Base-by-base conservation (phyloP, 306 rosid genomes). In the Mucuna pruriens region DNA sequence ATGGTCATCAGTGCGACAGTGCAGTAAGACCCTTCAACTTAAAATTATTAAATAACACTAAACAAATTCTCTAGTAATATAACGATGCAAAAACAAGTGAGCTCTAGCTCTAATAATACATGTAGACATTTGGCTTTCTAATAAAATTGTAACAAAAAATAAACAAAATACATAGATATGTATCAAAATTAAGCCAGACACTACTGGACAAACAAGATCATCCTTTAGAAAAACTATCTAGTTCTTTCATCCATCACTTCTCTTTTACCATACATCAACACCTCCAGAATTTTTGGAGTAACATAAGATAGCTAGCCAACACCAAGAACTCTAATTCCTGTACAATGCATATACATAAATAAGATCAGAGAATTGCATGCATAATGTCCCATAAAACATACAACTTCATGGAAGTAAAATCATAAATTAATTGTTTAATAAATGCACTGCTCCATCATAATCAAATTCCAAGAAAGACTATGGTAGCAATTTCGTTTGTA, bases 241-340 rank as follows among this genome's bases (percentile, higher is more conserved):
- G 19, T 25, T 39, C 64, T 63, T 54, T 20, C 77, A 76, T 80
- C 80, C 52, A 63, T 60, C 78, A 17, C 64, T 13, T 23, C 55
- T 26, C 68, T 67, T 58, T 71, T 40, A 36, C 68, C 29, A 69
- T 36, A 71, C 40, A 55, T 70, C 86, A 36, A 26, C 25, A 40
- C 77, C 60, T 49, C 42, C 9, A 26, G 20, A 44, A 64, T 12
- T 31, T 69, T 66, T n/a, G 64, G 63, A 34, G 54, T 22, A 42
- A 31, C 73, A 62, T 58, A 44, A 60, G 69, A n/a, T 17, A 73
- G 29, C 67, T 38, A 82, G 54, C 72, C 65, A 46, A 34, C 49
- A 13, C 74, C 7, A 42, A 44, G 34, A 46, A 42, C 63, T 52
- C 82, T 79, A 86, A 69, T 54, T 71, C 85, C 85, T 86, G 87